A percentile compares a stretch with the other conserved stretches of the same genome.
Evolutionary conservation across 2,329 filamentous ascomycete genomes (phyloP).

Genomic region (Aspergillus ochraceus): DNA sequence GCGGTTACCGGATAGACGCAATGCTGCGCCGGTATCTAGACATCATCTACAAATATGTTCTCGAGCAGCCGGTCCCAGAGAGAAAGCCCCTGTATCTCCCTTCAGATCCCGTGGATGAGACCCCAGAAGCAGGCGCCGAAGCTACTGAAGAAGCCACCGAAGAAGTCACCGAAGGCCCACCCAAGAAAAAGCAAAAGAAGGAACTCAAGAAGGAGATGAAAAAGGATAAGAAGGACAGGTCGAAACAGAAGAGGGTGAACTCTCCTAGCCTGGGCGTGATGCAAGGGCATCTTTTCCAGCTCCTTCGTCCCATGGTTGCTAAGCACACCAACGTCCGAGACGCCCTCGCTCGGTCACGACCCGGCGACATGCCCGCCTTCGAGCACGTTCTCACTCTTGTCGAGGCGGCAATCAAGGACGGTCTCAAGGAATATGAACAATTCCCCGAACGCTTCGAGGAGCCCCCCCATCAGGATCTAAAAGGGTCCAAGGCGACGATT

Average conservation of each 20-base stretch:
- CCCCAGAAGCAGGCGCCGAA: slow-evolving; percentile 17
- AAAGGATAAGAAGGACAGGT: slow-evolving; percentile 47
- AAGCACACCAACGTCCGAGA: slow-evolving; percentile 82
- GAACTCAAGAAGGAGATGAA: slow-evolving; percentile 49
- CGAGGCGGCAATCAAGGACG: slow-evolving; percentile 71
- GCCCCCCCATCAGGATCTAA: slow-evolving; percentile 31
- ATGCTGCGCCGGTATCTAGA: slow-evolving; percentile 86
- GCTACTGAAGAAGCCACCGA: slow-evolving; percentile 15
- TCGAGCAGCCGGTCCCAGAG: slow-evolving; percentile 63
- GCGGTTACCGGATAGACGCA: slow-evolving; percentile 86
- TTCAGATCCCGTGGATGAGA: slow-evolving; percentile 42
- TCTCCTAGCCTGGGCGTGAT: slow-evolving; percentile 73
- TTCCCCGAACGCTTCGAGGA: slow-evolving; percentile 43
- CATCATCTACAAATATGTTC: slow-evolving; percentile 77
- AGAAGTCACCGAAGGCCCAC: slow-evolving; percentile 49
- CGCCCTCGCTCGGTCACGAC: slow-evolving; percentile 67
- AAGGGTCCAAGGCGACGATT: slow-evolving; percentile 60
- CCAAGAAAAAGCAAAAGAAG: slow-evolving; percentile 49
- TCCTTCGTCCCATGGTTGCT: slow-evolving; percentile 78
- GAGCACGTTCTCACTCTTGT: slow-evolving; percentile 75
- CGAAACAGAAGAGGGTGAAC: slow-evolving; percentile 46
- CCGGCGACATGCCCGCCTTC: slow-evolving; percentile 72
- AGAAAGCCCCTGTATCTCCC: slow-evolving; percentile 74
- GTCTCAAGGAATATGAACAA: slow-evolving; percentile 65
- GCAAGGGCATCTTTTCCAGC: slow-evolving; percentile 90